These are phyloP conservation scores for Melastoma malabathricum DNA, from an alignment of 345 rosid genomes.

Conservation along the genomic window DNA sequence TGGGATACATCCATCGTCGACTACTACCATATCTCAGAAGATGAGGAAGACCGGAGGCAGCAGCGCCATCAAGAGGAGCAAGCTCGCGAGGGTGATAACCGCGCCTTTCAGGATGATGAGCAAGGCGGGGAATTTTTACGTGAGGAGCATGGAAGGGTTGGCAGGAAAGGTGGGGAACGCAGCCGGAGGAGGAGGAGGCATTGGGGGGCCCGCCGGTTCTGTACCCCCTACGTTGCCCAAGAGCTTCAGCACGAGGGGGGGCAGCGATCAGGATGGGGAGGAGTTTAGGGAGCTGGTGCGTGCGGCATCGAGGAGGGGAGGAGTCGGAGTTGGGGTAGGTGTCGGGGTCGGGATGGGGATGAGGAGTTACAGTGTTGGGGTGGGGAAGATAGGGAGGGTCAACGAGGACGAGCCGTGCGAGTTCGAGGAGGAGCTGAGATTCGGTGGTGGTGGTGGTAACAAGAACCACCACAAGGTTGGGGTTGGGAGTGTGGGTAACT, in stretches of 20 bases:
- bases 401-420: conserved; percentile 31
- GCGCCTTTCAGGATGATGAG: conserved; percentile 19
- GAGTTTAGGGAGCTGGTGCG: conserved; percentile 11
- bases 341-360: background rate
- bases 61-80: conserved; percentile 10
- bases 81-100: conserved; percentile 7
- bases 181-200: conserved; percentile 9
- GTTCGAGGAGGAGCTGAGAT: conserved; percentile 16
- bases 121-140: conserved; percentile 23
- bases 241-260: conserved; percentile 14
- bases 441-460: background rate
- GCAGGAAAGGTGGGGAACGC: conserved; percentile 10
- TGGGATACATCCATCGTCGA: no score
- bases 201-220: conserved; percentile 4
- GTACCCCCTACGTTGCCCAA: conserved; percentile 12
- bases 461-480: no score
- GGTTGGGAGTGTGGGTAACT: no score
- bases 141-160: conserved; percentile 17
- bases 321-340: background rate
- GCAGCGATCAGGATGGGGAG: conserved; percentile 1
- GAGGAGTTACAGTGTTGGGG: conserved; percentile 33
- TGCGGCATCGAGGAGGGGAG: conserved; percentile 9
- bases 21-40: background rate
- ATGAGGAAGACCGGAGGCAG: conserved; percentile 9
- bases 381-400: conserved; percentile 40